These are phyloP conservation scores for Pseudogymnoascus sp. DNA, from an alignment of 2,329 filamentous ascomycete genomes.

Conservation along the genomic window DNA sequence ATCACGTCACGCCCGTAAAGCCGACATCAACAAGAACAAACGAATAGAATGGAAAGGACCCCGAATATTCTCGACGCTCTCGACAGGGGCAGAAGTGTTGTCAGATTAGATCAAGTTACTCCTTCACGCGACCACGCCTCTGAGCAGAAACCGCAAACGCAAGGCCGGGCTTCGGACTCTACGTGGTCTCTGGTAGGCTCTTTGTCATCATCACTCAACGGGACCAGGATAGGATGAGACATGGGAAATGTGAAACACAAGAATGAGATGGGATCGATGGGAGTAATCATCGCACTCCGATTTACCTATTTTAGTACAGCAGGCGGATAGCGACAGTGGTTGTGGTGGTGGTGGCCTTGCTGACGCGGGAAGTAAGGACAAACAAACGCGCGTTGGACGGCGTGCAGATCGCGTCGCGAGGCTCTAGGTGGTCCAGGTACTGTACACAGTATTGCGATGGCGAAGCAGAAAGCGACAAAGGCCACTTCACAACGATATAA, in stretches of 20 bases:
- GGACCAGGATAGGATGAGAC: slow-evolving; percentile 6
- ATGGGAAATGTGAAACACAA: slow-evolving; percentile 1
- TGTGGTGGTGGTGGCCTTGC: not conserved
- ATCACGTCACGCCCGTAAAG: not conserved
- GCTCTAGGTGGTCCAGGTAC: not conserved
- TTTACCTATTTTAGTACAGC: not conserved
- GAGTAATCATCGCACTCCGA: not conserved
- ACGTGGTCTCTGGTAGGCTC: slow-evolving; percentile 20
- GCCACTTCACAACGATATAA: not conserved
- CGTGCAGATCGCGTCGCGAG: not conserved
- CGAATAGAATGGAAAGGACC: not conserved
- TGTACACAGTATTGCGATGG: not conserved
- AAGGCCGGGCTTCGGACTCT: slow-evolving; percentile 20
- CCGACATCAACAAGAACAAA: not conserved
- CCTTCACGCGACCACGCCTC: slow-evolving; percentile 18
- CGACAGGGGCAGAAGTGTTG: slow-evolving; percentile 23
- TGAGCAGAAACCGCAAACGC: slow-evolving; percentile 14
- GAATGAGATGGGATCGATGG: not conserved
- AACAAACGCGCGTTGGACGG: not conserved
- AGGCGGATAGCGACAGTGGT: not conserved
- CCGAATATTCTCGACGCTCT: slow-evolving; percentile 16
- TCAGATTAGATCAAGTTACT: slow-evolving; percentile 30
- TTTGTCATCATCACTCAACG: slow-evolving; percentile 24
- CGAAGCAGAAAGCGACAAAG: not conserved
- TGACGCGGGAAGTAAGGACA: not conserved